A percentile compares a stretch with the other conserved stretches of the same genome.
Evolutionary conservation across 306 rosid species (phyloP).

Genomic region (Myrica gale): DNA sequence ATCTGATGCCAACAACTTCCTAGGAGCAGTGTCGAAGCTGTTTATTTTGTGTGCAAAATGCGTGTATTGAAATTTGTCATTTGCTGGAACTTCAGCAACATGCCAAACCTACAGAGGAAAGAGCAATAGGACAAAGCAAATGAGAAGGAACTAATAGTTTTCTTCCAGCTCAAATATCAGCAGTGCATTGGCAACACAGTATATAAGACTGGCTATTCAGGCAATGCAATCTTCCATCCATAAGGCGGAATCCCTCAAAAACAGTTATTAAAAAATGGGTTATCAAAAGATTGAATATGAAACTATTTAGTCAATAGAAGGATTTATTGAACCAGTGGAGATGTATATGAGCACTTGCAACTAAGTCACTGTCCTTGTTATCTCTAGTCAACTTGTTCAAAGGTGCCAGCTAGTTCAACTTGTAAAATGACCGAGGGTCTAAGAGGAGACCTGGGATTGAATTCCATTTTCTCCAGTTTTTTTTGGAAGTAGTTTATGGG

Average conservation of each 20-base stretch:
- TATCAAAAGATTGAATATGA: not conserved
- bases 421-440: not conserved
- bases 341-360: not conserved
- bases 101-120: constrained; percentile 72
- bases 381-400: not conserved
- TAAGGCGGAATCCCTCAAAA: too few relatives aligned
- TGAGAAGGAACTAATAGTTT: not conserved
- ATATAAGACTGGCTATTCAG: too few relatives aligned
- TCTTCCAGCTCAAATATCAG: not conserved
- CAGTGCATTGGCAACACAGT: too few relatives aligned
- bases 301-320: not conserved
- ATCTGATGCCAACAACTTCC: constrained; percentile 74
- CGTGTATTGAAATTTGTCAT: constrained; percentile 81
- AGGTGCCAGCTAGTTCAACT: not conserved
- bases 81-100: constrained; percentile 66
- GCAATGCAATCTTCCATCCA: too few relatives aligned
- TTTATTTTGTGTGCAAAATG: constrained; percentile 85
- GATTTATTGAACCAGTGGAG: not conserved
- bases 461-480: not conserved
- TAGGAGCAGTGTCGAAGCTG: constrained; percentile 82
- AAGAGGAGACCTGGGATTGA: not conserved
- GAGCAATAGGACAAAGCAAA: not conserved
- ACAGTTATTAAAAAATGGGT: too few relatives aligned
- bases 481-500: not conserved
- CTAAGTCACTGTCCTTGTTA: not conserved